Evolutionary conservation across 257 asterid genomes (phyloP).

Genomic region (Ajuga chamaepitys): DNA sequence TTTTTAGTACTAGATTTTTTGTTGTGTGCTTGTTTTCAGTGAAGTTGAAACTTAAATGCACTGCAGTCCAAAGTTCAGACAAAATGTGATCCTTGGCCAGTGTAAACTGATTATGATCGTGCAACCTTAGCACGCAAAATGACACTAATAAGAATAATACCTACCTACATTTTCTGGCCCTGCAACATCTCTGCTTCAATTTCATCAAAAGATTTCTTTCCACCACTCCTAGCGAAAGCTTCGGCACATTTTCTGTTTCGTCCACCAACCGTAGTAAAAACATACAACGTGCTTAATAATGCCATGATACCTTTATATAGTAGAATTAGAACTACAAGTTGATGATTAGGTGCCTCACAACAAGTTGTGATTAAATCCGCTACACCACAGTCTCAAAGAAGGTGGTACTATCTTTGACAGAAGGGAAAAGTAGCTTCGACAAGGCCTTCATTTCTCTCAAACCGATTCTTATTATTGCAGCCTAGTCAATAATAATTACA

Average conservation of each 20-base stretch:
- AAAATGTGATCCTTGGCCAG: too few species aligned
- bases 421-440: slow-evolving; percentile 68
- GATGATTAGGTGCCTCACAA: slow-evolving; percentile 43
- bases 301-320: background rate
- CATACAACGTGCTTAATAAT: background rate
- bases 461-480: slow-evolving; percentile 89
- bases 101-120: background rate
- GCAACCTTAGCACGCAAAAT: background rate
- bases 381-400: slow-evolving; percentile 82
- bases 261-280: slow-evolving; percentile 60
- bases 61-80: too few species aligned
- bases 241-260: slow-evolving; percentile 85
- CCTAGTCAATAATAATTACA: slow-evolving; percentile 28
- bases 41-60: too few species aligned
- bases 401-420: slow-evolving; percentile 78
- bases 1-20: too few species aligned
- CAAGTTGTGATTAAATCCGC: slow-evolving; percentile 85
- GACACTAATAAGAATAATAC: background rate
- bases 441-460: slow-evolving; percentile 81
- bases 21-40: too few species aligned
- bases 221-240: slow-evolving; percentile 72
- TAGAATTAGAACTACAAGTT: background rate
- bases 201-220: slow-evolving; percentile 72
- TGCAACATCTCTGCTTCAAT: slow-evolving; percentile 82
- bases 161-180: slow-evolving; percentile 81